Base-by-base conservation (phyloP, 352 stramenopile species). In the Globisporangium cederbergense region DNA sequence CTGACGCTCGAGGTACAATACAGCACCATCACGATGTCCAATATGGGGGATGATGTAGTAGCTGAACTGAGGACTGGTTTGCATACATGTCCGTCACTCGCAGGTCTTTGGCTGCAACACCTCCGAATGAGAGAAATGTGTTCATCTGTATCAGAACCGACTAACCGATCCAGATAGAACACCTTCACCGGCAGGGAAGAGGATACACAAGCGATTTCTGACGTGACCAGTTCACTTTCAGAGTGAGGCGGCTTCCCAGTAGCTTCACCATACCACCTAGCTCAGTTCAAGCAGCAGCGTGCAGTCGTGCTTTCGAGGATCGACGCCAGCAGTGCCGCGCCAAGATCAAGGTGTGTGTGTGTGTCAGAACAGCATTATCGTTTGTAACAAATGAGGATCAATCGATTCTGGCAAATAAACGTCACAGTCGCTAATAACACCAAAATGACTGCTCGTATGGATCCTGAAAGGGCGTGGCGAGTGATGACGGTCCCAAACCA, bases 1-100 rank as follows among this genome's bases (percentile, higher is more conserved):
- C 71, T 89, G 16, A 69, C 73, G 11, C 65, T 89, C 49, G 80
- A 89, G 67, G 76, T 86, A 47, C 8, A 11, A 30, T 38, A 22
- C 20, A 52, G 20, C 8, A 10, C 22, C 10, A 7, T 16, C 13
- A 32, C 2, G 20, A 20, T 2, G 25, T n/a, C 25, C 25, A 25
- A 28, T 40, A 5, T 25, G 50, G 18, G 25, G 16, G 22, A 4
- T n/a, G 40, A 18, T n/a, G 40, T n/a, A 18, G 40, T 9, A 18
- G 18, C 40, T 20, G 42, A 13, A 14, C 36, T 42, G 36, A 42
- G 36, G n/a, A 16, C 32, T 45, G 52, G 28, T 38, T 38, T 18
- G 54, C n/a, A 10, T 60, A 18, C 11, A 40, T 55, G 9, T 18
- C 49, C 38, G 13, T 32, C 16, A 40, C 16, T 49, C 18, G 4